Evolutionary conservation across 1,284 basidiomycete species (phyloP).

Genomic region (Mycena citricolor): DNA sequence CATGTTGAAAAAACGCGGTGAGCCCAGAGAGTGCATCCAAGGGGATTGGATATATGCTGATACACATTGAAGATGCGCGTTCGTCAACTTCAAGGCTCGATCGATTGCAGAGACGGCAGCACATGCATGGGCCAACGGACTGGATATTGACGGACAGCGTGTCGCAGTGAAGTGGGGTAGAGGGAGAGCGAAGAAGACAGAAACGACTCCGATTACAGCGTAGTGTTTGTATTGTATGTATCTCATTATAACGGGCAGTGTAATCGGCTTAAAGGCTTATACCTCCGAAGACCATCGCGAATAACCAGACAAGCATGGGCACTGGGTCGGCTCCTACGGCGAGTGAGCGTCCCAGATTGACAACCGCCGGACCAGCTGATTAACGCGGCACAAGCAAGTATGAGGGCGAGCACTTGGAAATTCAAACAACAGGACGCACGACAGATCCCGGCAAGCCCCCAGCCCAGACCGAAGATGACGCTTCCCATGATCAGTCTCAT

Average conservation of each 20-base stretch:
- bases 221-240: slow-evolving; percentile 15
- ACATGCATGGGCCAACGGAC: slow-evolving; percentile 81
- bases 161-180: slow-evolving; percentile 88
- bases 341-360: slow-evolving; percentile 53
- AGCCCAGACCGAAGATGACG: slow-evolving; percentile 64
- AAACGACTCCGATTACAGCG: slow-evolving; percentile 21
- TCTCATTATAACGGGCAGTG: slow-evolving; percentile 8
- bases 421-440: slow-evolving; percentile 40
- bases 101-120: slow-evolving; percentile 83
- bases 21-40: slow-evolving; percentile 19
- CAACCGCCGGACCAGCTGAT: slow-evolving; percentile 54
- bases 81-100: slow-evolving; percentile 90
- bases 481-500: slow-evolving; percentile 51
- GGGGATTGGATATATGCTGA: not conserved
- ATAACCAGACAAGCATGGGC: slow-evolving; percentile 41
- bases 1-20: slow-evolving; percentile 82
- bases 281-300: slow-evolving; percentile 43
- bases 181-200: slow-evolving; percentile 47
- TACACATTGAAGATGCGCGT: slow-evolving; percentile 73
- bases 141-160: slow-evolving; percentile 80
- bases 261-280: slow-evolving; percentile 29
- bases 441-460: slow-evolving; percentile 67
- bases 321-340: slow-evolving; percentile 32
- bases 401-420: too few species aligned
- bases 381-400: too few species aligned